A percentile compares a stretch with the other conserved stretches of the same genome.
Conservation (phyloP, 2,329 filamentous ascomycete genomes). For the Colletotrichum lupini region DNA sequence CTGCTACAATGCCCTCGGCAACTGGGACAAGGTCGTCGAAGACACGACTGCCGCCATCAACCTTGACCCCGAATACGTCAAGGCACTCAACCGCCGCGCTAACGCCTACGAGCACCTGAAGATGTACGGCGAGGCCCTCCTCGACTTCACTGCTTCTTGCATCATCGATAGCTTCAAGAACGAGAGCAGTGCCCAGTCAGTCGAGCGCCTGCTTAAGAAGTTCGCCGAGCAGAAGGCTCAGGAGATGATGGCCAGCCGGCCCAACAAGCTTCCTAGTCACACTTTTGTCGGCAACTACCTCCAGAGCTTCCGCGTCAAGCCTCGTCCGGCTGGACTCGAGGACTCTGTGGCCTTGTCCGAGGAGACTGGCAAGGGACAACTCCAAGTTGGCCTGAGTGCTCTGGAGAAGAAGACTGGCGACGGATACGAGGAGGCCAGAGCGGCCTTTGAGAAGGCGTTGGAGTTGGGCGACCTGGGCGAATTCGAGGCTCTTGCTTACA, state of each 20-base stretch:
- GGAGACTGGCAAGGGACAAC: constrained; percentile 83
- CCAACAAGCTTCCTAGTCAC: constrained; percentile 89
- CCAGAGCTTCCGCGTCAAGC: constrained; percentile 92
- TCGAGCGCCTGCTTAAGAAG: constrained; percentile 95
- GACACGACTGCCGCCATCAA: constrained; percentile 95
- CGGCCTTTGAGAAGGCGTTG: constrained; percentile 88
- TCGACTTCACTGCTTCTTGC: constrained; percentile 98
- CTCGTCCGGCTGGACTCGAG: constrained; percentile 83
- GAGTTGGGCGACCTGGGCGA: constrained; percentile 84
- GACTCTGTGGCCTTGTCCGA: constrained; percentile 82
- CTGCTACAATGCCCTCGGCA: constrained; percentile 91
- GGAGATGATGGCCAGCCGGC: constrained; percentile 86
- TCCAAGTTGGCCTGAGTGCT: constrained; percentile 84
- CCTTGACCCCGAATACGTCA: constrained; percentile 95
- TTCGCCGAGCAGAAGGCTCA: constrained; percentile 95
- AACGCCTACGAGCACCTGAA: constrained; percentile 96
- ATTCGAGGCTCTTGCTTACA: constrained; percentile 91
- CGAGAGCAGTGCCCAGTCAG: constrained; percentile 85
- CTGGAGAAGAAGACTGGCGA: constrained; percentile 89
- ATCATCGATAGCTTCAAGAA: constrained; percentile 99
- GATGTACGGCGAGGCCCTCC: constrained; percentile 90
- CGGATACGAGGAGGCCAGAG: constrained; percentile 88
- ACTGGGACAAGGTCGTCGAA: constrained; percentile 97
- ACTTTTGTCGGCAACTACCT: constrained; percentile 99
- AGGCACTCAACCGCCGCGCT: constrained; percentile 95